Conservation (phyloP, 2,329 filamentous ascomycete species). For the Hypoxylon sp. region DNA sequence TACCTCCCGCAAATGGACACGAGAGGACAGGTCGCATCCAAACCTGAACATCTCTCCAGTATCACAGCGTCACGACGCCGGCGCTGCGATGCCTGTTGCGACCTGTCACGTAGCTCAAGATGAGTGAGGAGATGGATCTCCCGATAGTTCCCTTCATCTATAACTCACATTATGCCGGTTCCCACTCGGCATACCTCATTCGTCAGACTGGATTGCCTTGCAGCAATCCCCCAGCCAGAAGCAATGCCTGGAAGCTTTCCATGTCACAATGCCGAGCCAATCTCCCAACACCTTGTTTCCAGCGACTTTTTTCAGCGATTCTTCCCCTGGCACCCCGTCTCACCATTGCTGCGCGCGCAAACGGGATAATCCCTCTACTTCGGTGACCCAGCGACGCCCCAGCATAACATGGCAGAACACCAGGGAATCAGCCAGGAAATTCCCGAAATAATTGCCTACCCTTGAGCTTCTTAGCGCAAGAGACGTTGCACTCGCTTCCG, state of each 20-base stretch:
- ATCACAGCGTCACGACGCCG: slow-evolving; percentile 27
- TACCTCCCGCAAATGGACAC: slow-evolving; percentile 46
- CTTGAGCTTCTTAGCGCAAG: slow-evolving; percentile 31
- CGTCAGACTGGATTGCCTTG: slow-evolving; percentile 34
- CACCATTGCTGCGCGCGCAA: slow-evolving; percentile 17
- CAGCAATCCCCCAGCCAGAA: slow-evolving; percentile 40
- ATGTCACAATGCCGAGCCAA: slow-evolving; percentile 43
- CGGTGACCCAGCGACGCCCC: slow-evolving; percentile 14
- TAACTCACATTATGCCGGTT: slow-evolving; percentile 42
- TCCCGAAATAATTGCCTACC: slow-evolving; percentile 31
- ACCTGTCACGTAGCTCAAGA: slow-evolving; percentile 48
- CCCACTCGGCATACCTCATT: slow-evolving; percentile 45
- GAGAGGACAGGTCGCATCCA: slow-evolving; percentile 37
- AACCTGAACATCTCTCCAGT: slow-evolving; percentile 27
- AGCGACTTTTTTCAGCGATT: neutral
- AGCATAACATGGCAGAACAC: slow-evolving; percentile 13
- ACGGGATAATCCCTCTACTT: slow-evolving; percentile 15
- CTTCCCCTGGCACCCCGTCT: slow-evolving; percentile 16
- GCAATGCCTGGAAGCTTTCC: slow-evolving; percentile 30
- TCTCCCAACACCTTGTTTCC: slow-evolving; percentile 19
- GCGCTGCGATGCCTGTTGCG: slow-evolving; percentile 36
- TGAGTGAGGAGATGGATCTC: slow-evolving; percentile 45
- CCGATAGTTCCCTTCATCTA: slow-evolving; percentile 45
- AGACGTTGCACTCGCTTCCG: slow-evolving; percentile 46
- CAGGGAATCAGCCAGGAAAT: slow-evolving; percentile 14